Evolutionary conservation across 2,329 filamentous ascomycete genomes (phyloP).

Genomic region (Clarireedia paspali): DNA sequence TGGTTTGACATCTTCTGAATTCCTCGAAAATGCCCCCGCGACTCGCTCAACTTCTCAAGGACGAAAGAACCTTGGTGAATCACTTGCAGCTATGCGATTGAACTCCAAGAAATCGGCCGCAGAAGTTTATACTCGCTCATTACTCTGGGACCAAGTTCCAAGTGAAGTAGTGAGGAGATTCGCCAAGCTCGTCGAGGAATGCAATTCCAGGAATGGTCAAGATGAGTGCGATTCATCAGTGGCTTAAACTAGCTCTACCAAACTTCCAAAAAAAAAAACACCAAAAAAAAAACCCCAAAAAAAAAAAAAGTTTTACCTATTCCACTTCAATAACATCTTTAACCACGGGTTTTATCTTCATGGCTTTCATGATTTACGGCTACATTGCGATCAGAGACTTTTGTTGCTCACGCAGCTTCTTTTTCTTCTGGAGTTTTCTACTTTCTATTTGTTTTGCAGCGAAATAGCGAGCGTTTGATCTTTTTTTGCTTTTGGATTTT

Average conservation of each 20-base stretch:
- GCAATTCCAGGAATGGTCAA: slow-evolving; percentile 37
- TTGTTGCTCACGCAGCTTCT: slow-evolving; percentile 41
- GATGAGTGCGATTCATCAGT: slow-evolving; percentile 18
- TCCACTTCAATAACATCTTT: slow-evolving; percentile 9
- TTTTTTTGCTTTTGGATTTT: slow-evolving; percentile 30
- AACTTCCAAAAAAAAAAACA: background rate
- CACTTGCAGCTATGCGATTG: slow-evolving; percentile 69
- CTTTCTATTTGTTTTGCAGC: slow-evolving; percentile 23
- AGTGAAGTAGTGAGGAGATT: slow-evolving; percentile 88
- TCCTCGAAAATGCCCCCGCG: slow-evolving; percentile 48
- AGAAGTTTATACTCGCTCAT: slow-evolving; percentile 85
- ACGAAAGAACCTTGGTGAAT: slow-evolving; percentile 70
- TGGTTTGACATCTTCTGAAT: slow-evolving; percentile 69
- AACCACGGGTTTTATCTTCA: slow-evolving; percentile 10
- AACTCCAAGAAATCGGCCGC: slow-evolving; percentile 66
- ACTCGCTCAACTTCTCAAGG: slow-evolving; percentile 49
- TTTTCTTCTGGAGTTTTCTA: slow-evolving; percentile 13
- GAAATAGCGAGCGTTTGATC: slow-evolving; percentile 22
- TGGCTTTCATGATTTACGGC: slow-evolving; percentile 19
- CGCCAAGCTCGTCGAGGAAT: slow-evolving; percentile 80
- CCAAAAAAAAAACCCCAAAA: no score
- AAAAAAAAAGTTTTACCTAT: background rate
- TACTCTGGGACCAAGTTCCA: slow-evolving; percentile 92
- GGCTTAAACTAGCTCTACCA: slow-evolving; percentile 1
- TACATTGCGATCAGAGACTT: slow-evolving; percentile 32